Evolutionary conservation across 1,284 basidiomycete genomes (phyloP), one percentile per base, ranked within the genome.

Genomic region (Papiliotrema terrestris): DNA sequence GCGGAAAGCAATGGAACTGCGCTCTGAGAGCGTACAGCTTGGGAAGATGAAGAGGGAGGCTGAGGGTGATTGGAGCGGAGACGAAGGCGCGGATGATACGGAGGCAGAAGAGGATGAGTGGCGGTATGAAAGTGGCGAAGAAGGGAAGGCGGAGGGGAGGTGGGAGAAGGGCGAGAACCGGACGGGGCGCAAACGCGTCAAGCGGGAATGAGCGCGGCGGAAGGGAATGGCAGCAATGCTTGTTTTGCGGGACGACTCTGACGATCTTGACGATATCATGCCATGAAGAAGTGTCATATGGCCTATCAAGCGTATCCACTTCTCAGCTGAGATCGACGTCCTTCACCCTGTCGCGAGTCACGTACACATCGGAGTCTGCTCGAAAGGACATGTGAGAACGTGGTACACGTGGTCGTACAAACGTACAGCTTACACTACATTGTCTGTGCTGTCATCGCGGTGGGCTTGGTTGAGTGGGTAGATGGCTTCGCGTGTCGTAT

Each of bases 71-170:
- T 39, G 36, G 44, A 53, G 45, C 25, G 51, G 45, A 0, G 39
- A 32, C 13, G 56, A 54, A 9, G 45, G 36, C 2, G 51, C 36
- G 15, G 51, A 41, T 9, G 55, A 44, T 35, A 39, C 25, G 22
- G 54, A 48, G 17, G 48, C 23, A 8, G 56, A 55, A 32, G 56
- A 60, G 6, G 50, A 61, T 37, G 60, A 61, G 57, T 61, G 51
- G 51, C 46, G 52, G 47, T 57, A 59, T 47, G 57, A 59, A 50
- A 56, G 54, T 20, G 57, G 60, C 8, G 52, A 61, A 6, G 60
- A 61, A 25, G 60, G 60, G 8, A 58, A 61, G 42, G 42, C 45
- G 6, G 50, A 54, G 39, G 60, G 60, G 3, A 23, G 20, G 6
- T 61, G 60, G 60, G 59, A 46, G 43, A 38, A 29, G 29, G 29